Evolutionary conservation across 495 filamentous ascomycete genomes (phyloP), one percentile per base, ranked within the genome.

Genomic region (Penicillium mononematosum): DNA sequence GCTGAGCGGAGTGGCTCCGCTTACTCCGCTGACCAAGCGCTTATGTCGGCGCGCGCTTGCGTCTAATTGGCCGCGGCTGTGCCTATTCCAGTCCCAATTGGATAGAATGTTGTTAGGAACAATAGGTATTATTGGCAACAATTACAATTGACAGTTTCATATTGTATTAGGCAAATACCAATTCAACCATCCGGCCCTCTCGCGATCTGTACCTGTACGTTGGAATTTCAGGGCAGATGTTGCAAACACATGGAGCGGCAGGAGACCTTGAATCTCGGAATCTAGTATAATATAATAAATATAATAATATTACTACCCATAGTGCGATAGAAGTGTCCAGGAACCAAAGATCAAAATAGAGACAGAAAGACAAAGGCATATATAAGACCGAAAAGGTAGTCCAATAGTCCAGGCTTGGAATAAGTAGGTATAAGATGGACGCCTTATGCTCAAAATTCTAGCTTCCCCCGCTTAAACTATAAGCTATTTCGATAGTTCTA

Each of bases 1-100:
- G 51, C 48, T 24, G 19, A 50, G 41, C 41, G 53, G 53, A 45
- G 52, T 38, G 32, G 34, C 53, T 55, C 43, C 43, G 51, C 51
- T 53, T 46, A n/a, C 32, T 45, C 53, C 53, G 53, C 53, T 55
- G 53, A 55, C 43, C 34, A 46, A 46, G 32, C 43, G 53, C 31
- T 9, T 6, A 11, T 20, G n/a, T 25, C 27, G 45, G 31, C 53
- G 41, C 31, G 25, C 19, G 31, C 52, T 46, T 55, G 53, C 53
- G 53, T 25, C 44, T 39, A 36, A 39, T 55, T 39, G 53, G 32
- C 53, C 24, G 41, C 16, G 36, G 43, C 45, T 19, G 45, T 9
- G 11, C 8, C 25, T 17, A 29, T 45, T 22, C 10, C 42, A 16
- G 0, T 17, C 2, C n/a, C 47, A 50, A 6, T 19, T 7, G 9